Percentiles rank a stretch among this genome's conserved stretches.
Evolutionary conservation across 192 early-diverging fungal species (phyloP).

Genomic region (Thamnidium elegans): DNA sequence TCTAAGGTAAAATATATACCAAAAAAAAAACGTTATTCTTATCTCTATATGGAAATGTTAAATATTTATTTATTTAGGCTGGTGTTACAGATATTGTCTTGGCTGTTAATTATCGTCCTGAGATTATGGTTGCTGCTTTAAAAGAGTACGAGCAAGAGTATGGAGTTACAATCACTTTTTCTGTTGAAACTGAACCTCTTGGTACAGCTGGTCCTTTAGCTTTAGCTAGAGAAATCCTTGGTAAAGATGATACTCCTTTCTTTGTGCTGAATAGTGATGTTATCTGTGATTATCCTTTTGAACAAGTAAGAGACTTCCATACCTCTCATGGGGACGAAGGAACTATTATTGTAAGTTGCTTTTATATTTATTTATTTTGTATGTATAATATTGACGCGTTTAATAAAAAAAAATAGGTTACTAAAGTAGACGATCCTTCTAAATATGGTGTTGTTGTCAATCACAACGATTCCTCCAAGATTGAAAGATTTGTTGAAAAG

Average conservation of each 20-base stretch:
- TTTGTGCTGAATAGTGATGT: constrained; percentile 99
- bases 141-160: constrained; percentile 91
- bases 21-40: neutral
- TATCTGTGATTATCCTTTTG: constrained; percentile 98
- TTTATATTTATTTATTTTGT: neutral
- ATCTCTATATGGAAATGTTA: neutral
- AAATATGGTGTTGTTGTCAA: constrained; percentile 99
- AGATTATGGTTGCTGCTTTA: constrained; percentile 92
- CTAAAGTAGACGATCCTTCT: constrained; percentile 95
- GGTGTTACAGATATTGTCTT: constrained; percentile 97
- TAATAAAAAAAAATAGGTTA: constrained; percentile 53
- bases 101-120: constrained; percentile 98
- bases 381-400: neutral
- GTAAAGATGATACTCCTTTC: constrained; percentile 91
- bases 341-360: constrained; percentile 75
- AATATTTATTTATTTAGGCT: constrained; percentile 57
- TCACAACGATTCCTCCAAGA: constrained; percentile 65
- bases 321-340: constrained; percentile 88
- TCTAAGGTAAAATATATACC: constrained; percentile 74
- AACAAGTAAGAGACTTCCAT: constrained; percentile 88
- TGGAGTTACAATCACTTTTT: constrained; percentile 93
- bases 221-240: constrained; percentile 87
- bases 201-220: constrained; percentile 96
- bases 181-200: constrained; percentile 94
- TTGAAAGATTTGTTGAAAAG: constrained; percentile 98